Percentiles rank a stretch among this genome's conserved stretches.
Evolutionary conservation across 306 rosid species (phyloP).

Genomic region (Betula pendula): DNA sequence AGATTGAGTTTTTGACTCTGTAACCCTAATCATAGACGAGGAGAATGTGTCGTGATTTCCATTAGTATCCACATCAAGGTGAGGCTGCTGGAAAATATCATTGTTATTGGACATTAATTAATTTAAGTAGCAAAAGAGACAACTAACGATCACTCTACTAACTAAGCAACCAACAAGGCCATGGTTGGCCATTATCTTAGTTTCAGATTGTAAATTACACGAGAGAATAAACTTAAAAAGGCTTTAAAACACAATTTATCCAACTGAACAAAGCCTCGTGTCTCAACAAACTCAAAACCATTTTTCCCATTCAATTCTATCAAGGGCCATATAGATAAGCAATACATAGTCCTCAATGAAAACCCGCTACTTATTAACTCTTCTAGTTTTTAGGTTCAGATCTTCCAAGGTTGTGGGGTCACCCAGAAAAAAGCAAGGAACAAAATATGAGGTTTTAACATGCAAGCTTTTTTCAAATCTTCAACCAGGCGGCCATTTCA

Average conservation of each 20-base stretch:
- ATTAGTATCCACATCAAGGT: no score
- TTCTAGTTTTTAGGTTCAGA: not conserved
- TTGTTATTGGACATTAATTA: not conserved
- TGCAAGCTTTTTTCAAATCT: constrained; percentile 19
- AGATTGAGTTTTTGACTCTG: no score
- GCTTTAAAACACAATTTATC: not conserved
- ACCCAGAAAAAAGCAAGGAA: not conserved
- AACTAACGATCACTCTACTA: not conserved
- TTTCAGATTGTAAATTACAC: no score
- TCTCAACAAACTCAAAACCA: not conserved
- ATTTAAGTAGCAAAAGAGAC: not conserved
- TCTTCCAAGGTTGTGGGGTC: not conserved
- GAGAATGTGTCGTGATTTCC: no score
- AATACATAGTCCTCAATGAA: not conserved
- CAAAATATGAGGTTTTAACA: not conserved
- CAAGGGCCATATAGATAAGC: not conserved
- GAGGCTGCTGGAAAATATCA: not conserved
- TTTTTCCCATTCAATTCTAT: not conserved
- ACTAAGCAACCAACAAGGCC: not conserved
- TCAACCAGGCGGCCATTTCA: constrained; percentile 93
- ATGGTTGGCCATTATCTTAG: no score
- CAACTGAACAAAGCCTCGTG: not conserved
- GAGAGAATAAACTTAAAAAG: not conserved
- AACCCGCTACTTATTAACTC: not conserved
- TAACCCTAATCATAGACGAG: no score